Evolutionary conservation across 2,329 filamentous ascomycete species (phyloP), one percentile per base, ranked within the genome.

Genomic region (Eutypella sp.): DNA sequence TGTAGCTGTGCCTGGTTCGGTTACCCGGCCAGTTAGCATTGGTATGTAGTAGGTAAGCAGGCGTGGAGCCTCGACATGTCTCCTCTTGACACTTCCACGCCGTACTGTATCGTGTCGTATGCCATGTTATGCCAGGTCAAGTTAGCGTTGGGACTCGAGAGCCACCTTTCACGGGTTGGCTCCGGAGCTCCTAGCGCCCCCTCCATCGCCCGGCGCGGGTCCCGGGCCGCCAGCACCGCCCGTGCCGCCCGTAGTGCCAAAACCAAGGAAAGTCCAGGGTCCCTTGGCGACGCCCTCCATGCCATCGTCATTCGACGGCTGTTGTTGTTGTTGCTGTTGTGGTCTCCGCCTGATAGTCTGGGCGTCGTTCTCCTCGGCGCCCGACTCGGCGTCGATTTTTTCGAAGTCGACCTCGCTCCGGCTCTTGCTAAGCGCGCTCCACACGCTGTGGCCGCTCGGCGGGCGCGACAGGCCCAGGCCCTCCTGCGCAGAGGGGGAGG

Each of bases 361-460:
- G 16, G 57, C 58, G 9, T 57, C 71, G 25, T 70, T 73, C 39
- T 79, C 78, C 59, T 80, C 82, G 22, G 70, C 71, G 9, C 76
- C 76, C 58, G 82, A 85, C 60, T 91, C 86, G 27, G 84, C 82
- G 51, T 93, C 87, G 55, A 95, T 88, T 63, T 89, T 87, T 60
- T 95, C 90, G 60, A 96, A 96, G 57, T 95, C 92, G 18, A 79
- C 81, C 62, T 96, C 90, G 64, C 88, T 95, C 52, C 83, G 82
- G 60, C 87, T 92, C 70, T 92, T 92, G 57, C 81, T 85, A 57
- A 95, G 68, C 3, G 73, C 81, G 50, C 75, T 78, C 57, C 67
- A 67, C 42, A 65, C 64, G 53, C 72, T 74, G 40, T 73, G 64
- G n/a, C 75, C 72, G 50, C 72, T 72, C 48, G 71, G 64, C 24